Conservation (phyloP, 1,139 yeast genomes). For the Hyphopichia buzzinii region DNA sequence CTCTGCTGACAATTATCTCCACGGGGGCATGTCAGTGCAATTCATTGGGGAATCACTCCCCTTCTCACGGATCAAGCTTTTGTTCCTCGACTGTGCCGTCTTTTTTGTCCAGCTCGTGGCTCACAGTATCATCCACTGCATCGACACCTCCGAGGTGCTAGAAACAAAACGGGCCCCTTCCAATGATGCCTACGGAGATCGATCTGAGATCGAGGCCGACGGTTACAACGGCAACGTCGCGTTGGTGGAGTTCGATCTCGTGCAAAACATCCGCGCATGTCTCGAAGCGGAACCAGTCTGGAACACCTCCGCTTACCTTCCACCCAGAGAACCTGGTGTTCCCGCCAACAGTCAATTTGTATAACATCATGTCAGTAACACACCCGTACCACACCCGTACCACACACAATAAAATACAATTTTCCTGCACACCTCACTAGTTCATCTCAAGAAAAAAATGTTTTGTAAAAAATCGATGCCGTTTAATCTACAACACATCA, state of each 20-base stretch:
- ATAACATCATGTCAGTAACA: conserved; percentile 5
- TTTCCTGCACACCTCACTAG: too few species aligned
- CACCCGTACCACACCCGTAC: background rate
- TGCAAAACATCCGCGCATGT: conserved; percentile 15
- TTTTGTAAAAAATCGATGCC: conserved; percentile 7
- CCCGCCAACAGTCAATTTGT: conserved; percentile 9
- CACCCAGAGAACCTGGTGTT: background rate
- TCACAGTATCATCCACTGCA: conserved; percentile 32
- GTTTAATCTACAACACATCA: conserved; percentile 5
- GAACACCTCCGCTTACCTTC: background rate
- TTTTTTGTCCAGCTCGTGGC: conserved; percentile 28
- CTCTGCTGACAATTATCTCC: conserved; percentile 19
- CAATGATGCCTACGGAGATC: conserved; percentile 11
- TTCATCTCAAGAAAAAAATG: conserved; percentile 6
- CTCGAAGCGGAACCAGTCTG: background rate
- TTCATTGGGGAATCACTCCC: conserved; percentile 43
- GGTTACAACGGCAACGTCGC: conserved; percentile 43
- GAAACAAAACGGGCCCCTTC: conserved; percentile 8
- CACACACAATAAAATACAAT: too few species aligned
- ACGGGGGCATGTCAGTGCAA: conserved; percentile 38
- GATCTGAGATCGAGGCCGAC: conserved; percentile 25
- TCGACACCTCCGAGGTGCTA: conserved; percentile 31
- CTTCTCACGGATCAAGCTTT: conserved; percentile 21
- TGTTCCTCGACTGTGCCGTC: conserved; percentile 26
- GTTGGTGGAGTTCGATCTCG: conserved; percentile 27